phyloP scores from a whole-genome alignment of 2,329 filamentous ascomycete genomes.

The Venturia aucupariae region DNA sequence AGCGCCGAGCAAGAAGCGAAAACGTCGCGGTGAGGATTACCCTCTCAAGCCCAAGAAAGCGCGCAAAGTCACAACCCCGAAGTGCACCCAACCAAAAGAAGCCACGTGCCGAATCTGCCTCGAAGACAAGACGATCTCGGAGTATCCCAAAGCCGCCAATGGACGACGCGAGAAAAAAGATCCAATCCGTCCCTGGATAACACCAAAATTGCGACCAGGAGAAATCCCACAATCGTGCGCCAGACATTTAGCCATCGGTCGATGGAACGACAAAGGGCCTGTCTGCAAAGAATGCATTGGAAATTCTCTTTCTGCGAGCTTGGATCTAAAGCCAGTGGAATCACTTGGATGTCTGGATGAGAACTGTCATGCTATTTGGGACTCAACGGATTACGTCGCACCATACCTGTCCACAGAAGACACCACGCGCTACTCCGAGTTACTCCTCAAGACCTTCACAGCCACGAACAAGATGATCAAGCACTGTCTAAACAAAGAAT shows the following conservation, averaged over 20 bases:
- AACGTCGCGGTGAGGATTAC: conserved; percentile 8
- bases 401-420: conserved; percentile 5
- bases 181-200: background rate
- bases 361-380: conserved; percentile 9
- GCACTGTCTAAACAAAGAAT: conserved; percentile 7
- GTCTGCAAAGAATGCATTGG: conserved; percentile 14
- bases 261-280: background rate
- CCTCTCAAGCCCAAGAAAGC: conserved; percentile 2
- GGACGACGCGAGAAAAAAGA: background rate
- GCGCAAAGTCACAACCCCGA: background rate
- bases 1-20: conserved; percentile 1
- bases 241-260: background rate
- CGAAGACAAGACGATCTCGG: conserved; percentile 4
- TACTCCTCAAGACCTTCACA: conserved; percentile 4
- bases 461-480: conserved; percentile 4
- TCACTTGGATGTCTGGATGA: conserved; percentile 10
- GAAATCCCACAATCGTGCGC: conserved; percentile 6
- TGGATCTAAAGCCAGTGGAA: conserved; percentile 4
- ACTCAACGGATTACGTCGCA: conserved; percentile 2
- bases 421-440: conserved; percentile 7
- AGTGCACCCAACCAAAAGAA: background rate
- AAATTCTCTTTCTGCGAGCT: background rate
- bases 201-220: background rate
- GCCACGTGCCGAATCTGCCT: conserved; percentile 12
- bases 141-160: conserved; percentile 2